A percentile compares a stretch with the other conserved stretches of the same genome.
phyloP scores from a whole-genome alignment of 2,329 filamentous ascomycete genomes.

The Penicillium freii region DNA sequence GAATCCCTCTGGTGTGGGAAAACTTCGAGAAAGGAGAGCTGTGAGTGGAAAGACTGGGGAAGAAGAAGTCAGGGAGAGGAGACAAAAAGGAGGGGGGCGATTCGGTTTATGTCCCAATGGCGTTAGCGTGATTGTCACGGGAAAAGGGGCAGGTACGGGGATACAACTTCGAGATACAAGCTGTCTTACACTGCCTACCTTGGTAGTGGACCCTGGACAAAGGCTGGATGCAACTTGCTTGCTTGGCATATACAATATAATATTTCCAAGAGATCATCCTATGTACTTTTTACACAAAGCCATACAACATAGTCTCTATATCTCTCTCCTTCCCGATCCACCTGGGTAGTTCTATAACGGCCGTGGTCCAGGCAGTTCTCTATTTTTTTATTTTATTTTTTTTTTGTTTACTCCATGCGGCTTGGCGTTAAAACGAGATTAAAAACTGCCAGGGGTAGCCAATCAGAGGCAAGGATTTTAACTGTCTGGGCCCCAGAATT shows the following conservation, averaged over 20 bases:
- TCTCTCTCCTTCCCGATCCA: background rate
- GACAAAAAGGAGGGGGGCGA: conserved; percentile 16
- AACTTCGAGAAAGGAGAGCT: conserved; percentile 23
- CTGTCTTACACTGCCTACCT: conserved; percentile 9
- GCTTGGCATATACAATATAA: conserved; percentile 4
- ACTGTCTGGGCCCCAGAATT: conserved; percentile 7
- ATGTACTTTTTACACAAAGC: background rate
- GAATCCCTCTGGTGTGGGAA: conserved; percentile 43
- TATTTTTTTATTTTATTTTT: conserved; percentile 28
- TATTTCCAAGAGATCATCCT: background rate
- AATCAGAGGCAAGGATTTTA: conserved; percentile 16
- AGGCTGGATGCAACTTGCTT: conserved; percentile 1
- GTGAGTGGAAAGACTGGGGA: conserved; percentile 18
- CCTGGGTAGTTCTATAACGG: background rate
- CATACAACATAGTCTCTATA: background rate
- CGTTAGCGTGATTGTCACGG: conserved; percentile 7
- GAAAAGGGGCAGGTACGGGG: conserved; percentile 9
- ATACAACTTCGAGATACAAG: background rate
- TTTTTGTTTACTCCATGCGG: conserved; percentile 7
- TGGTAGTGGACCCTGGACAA: conserved; percentile 2
- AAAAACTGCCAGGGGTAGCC: conserved; percentile 21
- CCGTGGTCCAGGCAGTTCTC: background rate
- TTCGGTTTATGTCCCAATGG: conserved; percentile 12
- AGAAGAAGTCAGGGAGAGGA: conserved; percentile 24
- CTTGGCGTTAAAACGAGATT: conserved; percentile 30